phyloP scores from a whole-genome alignment of 345 rosid species.

The Isatis tinctoria region DNA sequence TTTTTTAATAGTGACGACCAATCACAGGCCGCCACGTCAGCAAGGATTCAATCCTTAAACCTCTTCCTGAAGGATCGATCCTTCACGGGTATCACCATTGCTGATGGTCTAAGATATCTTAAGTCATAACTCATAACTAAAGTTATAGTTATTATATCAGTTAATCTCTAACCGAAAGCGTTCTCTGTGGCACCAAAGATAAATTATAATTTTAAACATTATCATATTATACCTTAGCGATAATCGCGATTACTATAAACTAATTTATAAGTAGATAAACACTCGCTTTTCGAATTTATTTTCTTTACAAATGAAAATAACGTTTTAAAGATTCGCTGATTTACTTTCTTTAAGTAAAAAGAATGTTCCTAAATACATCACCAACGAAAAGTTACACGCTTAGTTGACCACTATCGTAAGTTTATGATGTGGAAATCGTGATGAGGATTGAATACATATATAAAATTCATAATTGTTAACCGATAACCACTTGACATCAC shows the following conservation, averaged over 20 bases:
- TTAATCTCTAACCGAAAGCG: conserved; percentile 31
- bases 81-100: no score
- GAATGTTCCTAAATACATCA: conserved; percentile 16
- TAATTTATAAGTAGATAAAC: conserved; percentile 12
- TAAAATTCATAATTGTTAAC: background rate
- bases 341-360: background rate
- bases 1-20: no score
- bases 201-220: background rate
- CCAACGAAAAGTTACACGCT: conserved; percentile 18
- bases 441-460: background rate
- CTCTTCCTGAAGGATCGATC: no score
- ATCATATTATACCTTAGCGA: conserved; percentile 13
- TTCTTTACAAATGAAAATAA: background rate
- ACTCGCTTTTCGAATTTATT: conserved; percentile 4
- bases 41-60: no score
- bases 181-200: conserved; percentile 25
- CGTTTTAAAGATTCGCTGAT: conserved; percentile 13
- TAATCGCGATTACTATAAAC: conserved; percentile 10
- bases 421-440: conserved; percentile 13
- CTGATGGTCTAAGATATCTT: no score
- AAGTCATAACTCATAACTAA: conserved; percentile 20
- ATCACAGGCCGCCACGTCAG: no score
- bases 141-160: background rate
- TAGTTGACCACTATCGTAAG: conserved; percentile 13
- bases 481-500: conserved; percentile 27